These are phyloP conservation scores for Royoungia palumana DNA, from an alignment of 768 basidiomycete genomes.

Conservation along the genomic window DNA sequence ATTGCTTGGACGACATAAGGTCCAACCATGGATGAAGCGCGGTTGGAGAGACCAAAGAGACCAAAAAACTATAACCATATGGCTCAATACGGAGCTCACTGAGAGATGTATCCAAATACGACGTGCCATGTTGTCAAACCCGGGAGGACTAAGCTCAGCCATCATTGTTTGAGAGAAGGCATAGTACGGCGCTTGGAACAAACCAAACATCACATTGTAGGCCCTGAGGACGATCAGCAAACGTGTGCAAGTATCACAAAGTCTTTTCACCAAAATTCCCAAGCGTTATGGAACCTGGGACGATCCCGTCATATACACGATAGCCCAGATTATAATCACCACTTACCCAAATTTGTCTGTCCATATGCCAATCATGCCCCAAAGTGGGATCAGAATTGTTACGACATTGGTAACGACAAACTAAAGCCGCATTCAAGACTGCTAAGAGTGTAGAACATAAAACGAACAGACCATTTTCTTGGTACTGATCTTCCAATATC, in stretches of 20 bases:
- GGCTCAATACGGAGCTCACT: background rate
- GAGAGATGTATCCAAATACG: background rate
- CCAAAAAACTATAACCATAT: slow-evolving; percentile 65
- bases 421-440: slow-evolving; percentile 32
- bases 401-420: slow-evolving; percentile 75
- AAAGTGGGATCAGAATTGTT: slow-evolving; percentile 74
- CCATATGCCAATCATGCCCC: slow-evolving; percentile 88
- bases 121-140: slow-evolving; percentile 75
- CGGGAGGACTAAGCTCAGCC: slow-evolving; percentile 84
- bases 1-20: slow-evolving; percentile 85
- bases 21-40: slow-evolving; percentile 84
- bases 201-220: slow-evolving; percentile 75
- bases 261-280: slow-evolving; percentile 76
- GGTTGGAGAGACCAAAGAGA: slow-evolving; percentile 79
- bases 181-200: slow-evolving; percentile 87
- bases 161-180: slow-evolving; percentile 86
- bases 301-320: background rate
- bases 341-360: slow-evolving; percentile 66
- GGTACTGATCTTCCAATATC: slow-evolving; percentile 72
- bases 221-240: slow-evolving; percentile 42
- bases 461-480: slow-evolving; percentile 65
- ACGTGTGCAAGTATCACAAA: background rate
- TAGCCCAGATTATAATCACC: slow-evolving; percentile 1
- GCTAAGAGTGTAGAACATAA: background rate
- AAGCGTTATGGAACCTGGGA: slow-evolving; percentile 66